These are phyloP conservation scores for Carex littledalei DNA, from an alignment of 176 grass and related monocot species.

Conservation along the genomic window DNA sequence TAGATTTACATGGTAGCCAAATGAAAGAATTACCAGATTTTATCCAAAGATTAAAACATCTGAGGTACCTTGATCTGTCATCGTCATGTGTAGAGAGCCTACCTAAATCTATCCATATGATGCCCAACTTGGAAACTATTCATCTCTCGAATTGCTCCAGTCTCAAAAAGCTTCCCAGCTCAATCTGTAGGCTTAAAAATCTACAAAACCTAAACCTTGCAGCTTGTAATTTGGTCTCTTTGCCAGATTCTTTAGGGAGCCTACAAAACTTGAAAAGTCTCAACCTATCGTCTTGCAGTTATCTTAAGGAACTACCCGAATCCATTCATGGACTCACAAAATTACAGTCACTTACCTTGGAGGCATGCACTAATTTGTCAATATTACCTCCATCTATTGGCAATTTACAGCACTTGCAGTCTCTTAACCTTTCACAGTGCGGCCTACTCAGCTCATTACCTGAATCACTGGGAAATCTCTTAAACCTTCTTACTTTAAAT, in stretches of 20 bases:
- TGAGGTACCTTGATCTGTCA: constrained; percentile 53
- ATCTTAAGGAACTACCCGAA: constrained; percentile 34
- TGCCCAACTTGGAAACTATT: constrained; percentile 49
- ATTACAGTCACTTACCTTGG: constrained; percentile 29
- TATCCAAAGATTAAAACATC: constrained; percentile 35
- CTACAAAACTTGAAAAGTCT: constrained; percentile 37
- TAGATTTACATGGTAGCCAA: constrained; percentile 39
- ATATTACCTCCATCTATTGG: constrained; percentile 42
- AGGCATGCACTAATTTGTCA: constrained; percentile 30
- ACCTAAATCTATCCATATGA: constrained; percentile 35
- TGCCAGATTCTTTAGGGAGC: constrained; percentile 35
- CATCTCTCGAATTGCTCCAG: constrained; percentile 33
- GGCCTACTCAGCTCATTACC: constrained; percentile 38
- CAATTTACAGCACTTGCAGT: constrained; percentile 36
- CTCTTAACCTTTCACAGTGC: constrained; percentile 41
- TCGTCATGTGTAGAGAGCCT: constrained; percentile 32
- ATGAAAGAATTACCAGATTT: constrained; percentile 30
- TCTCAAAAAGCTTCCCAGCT: constrained; percentile 41
- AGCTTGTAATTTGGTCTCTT: constrained; percentile 32
- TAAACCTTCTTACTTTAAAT: constrained; percentile 48
- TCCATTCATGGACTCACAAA: constrained; percentile 34
- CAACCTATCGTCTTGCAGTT: constrained; percentile 36
- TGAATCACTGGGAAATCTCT: constrained; percentile 32
- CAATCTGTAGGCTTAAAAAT: constrained; percentile 32
- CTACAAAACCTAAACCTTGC: constrained; percentile 43